Base-by-base conservation (phyloP, 2,329 filamentous ascomycete species). In the Hymenoscyphus salicellus region DNA sequence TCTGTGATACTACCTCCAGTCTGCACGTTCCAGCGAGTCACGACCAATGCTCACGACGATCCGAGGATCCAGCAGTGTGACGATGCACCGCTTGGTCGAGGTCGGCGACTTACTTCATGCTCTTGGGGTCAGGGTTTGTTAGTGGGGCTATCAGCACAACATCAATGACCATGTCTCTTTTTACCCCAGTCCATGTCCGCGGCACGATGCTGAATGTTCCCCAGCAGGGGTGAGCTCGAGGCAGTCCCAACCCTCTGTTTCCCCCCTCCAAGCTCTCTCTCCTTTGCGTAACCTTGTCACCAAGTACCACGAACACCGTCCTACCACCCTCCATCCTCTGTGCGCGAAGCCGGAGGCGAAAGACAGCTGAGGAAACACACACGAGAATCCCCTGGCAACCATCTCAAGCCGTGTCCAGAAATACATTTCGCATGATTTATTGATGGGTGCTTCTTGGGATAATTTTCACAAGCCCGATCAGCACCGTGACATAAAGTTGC, bases 401-500 rank as follows among this genome's bases (percentile, higher is more conserved):
- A 3, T 38, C 5, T 38, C 36, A 28, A 23, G 23, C 57, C 38
- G 33, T 26, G 33, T 59, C 57, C 33, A 59, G 33, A 59, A 59
- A 59, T 59, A 59, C 57, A 59, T 58, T 32, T 58, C 36, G 33
- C 57, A 59, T 59, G 57, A 58, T 7, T 30, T 57, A 33, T 20
- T 58, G n/a, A 20, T 32, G 30, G 30, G 26, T 52, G 46, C 26
- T 52, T 52, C 46, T 52, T 52, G 46, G 46, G 46, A 52, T 16
- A 20, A 14, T 52, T 52, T 26, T 52, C 14, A 5, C 14, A 17
- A 38, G 36, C 36, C 36, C 16, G 36, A 38, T 38, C 36, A 38
- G 36, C 14, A 38, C 14, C 36, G 36, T 38, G 23, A 52, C 46
- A 52, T 52, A 26, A 26, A 52, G 20, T 52, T 52, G 11, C 20